Percentiles rank a stretch among this genome's conserved stretches.
These are phyloP conservation scores for Gracilaria gracilis DNA, from an alignment of 23 red algal species.

Conservation along the genomic window DNA sequence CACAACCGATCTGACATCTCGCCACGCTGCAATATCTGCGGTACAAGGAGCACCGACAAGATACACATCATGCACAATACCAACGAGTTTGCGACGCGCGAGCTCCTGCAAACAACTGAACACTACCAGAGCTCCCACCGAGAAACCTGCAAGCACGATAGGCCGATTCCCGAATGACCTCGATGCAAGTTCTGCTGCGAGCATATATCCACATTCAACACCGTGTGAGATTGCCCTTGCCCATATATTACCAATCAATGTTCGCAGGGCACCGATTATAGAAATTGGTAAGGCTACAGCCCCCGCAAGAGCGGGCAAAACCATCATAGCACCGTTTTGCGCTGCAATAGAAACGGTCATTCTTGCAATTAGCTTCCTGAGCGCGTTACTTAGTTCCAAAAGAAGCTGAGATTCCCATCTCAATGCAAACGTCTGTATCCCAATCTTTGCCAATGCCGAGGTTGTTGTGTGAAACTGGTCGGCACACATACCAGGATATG, in stretches of 20 bases:
- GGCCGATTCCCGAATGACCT: constrained; percentile 73
- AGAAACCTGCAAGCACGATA: constrained; percentile 59
- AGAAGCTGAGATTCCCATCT: constrained; percentile 64
- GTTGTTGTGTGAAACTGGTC: constrained; percentile 55
- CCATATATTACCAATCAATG: constrained; percentile 78
- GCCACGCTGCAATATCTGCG: constrained; percentile 35
- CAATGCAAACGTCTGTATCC: constrained; percentile 63
- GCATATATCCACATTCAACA: constrained; percentile 66
- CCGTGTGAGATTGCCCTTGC: constrained; percentile 59
- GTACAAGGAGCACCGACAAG: constrained; percentile 72
- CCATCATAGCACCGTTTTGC: constrained; percentile 63
- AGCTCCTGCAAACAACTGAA: constrained; percentile 67
- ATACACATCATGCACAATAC: constrained; percentile 72
- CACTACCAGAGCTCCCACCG: constrained; percentile 62
- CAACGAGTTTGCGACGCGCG: constrained; percentile 57
- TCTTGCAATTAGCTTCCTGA: constrained; percentile 46
- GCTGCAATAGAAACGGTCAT: constrained; percentile 69
- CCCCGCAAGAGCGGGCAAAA: constrained; percentile 46
- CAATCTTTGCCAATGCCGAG: constrained; percentile 9
- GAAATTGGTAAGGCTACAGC: constrained; percentile 68
- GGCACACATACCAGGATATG: constrained; percentile 68
- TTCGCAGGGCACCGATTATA: constrained; percentile 57
- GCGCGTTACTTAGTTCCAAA: constrained; percentile 70
- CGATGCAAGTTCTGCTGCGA: constrained; percentile 68
- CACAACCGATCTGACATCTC: constrained; percentile 53